Evolutionary conservation across 2,329 filamentous ascomycete genomes (phyloP).

Genomic region (Westerdykella ornata): DNA sequence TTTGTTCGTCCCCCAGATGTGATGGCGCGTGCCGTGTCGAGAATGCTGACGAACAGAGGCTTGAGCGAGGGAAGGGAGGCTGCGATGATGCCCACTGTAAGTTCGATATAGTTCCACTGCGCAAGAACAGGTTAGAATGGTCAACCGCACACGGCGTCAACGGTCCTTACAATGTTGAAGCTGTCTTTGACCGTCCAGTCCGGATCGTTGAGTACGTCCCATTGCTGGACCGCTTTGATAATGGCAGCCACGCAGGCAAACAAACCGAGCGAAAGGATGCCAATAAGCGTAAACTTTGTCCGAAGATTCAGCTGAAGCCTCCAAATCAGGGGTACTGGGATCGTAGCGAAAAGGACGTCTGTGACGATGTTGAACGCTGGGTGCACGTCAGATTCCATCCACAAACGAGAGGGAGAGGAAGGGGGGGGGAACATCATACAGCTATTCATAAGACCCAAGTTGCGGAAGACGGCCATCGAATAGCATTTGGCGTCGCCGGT

Average conservation of each 20-base stretch:
- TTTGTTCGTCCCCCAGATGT: constrained; percentile 14
- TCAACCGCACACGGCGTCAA: not conserved
- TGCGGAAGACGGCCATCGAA: constrained; percentile 36
- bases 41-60: constrained; percentile 31
- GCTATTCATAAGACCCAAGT: constrained; percentile 45
- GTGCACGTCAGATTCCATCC: constrained; percentile 2
- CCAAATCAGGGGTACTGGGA: constrained; percentile 42
- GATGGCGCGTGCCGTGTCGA: constrained; percentile 25
- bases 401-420: not conserved
- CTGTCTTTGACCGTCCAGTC: constrained; percentile 36
- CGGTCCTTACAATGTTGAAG: constrained; percentile 24
- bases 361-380: constrained; percentile 37
- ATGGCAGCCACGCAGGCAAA: constrained; percentile 42
- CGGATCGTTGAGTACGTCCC: constrained; percentile 26
- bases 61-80: constrained; percentile 39
- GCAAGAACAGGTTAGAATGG: constrained; percentile 18
- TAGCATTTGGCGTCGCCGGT: constrained; percentile 40
- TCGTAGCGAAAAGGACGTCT: constrained; percentile 37
- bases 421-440: constrained; percentile 22
- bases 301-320: constrained; percentile 40
- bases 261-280: constrained; percentile 36
- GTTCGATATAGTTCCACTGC: constrained; percentile 37
- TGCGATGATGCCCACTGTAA: constrained; percentile 42
- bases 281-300: constrained; percentile 36
- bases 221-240: constrained; percentile 39